Evolutionary conservation across 1,284 basidiomycete genomes (phyloP).

Genomic region (Mycosarcoma maydis): DNA sequence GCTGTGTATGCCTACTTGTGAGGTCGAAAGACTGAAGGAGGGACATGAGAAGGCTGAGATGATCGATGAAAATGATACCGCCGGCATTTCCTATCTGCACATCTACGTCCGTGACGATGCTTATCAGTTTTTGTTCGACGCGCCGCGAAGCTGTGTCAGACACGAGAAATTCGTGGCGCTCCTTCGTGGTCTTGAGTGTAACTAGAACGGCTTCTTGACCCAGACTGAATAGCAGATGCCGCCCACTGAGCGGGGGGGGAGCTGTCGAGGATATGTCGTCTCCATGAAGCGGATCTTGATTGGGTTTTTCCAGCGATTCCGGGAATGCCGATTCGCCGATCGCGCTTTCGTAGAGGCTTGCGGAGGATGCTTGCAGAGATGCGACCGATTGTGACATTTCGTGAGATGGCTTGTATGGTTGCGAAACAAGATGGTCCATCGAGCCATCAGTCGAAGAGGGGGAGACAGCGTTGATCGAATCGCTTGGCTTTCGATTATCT

Average conservation of each 20-base stretch:
- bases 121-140: conserved; percentile 16
- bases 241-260: no score
- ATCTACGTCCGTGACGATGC: conserved; percentile 23
- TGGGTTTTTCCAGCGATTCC: neutral
- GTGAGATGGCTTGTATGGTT: neutral
- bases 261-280: neutral
- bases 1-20: neutral
- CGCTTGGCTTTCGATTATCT: conserved; percentile 3
- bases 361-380: conserved; percentile 26
- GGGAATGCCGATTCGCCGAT: conserved; percentile 14
- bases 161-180: conserved; percentile 14
- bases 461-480: neutral
- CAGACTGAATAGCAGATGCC: conserved; percentile 25
- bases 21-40: neutral
- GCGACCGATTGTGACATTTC: conserved; percentile 14
- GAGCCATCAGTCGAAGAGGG: conserved; percentile 31
- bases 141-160: conserved; percentile 12
- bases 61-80: conserved; percentile 29
- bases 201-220: conserved; percentile 20
- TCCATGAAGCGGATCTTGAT: neutral
- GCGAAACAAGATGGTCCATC: neutral
- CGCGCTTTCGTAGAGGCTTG: conserved; percentile 45
- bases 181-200: conserved; percentile 30
- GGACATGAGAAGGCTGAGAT: conserved; percentile 18
- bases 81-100: conserved; percentile 30